Base-by-base conservation (phyloP, 306 rosid species). In the Nissolia schottii region DNA sequence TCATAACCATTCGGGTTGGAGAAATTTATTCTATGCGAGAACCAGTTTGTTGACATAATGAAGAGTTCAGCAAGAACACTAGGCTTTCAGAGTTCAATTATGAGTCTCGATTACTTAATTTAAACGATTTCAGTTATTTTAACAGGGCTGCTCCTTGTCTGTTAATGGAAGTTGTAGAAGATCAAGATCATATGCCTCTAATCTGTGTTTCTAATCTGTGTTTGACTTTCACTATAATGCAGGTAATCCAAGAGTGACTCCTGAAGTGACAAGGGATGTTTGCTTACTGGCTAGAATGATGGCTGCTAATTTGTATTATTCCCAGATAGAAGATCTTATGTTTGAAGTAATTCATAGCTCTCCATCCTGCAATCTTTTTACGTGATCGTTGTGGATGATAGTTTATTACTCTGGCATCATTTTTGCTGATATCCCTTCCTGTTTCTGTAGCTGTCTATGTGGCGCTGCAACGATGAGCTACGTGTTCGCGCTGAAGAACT, bases 231-330 rank as follows among this genome's bases (percentile, higher is more conserved):
- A 57, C 72, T 78, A 68, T 63, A 29, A 62, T 72, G 62, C 88
- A 95, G 99, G 99, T 76, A 95, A 95, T 83, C 99, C 99, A 3
- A 89, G 97, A 79, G 99, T 95, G 12, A 95, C 97, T 35, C 99
- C 99, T 7, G 99, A 95, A 77, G 99, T 95, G 49, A 95, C 99
- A 7, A 91, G 99, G 80, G 96, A 95, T 67, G 99, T 95, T 71
- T 95, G 99, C 83, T 84, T 95, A 51, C 81, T 95, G 72, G 97
- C 99, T 62, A 88, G 99, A 85, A 95, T 95, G 99, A 95, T 95
- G 99, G 99, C 97, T 66, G 89, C 99, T 31, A 95, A 95, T 73
- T 67, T 95, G 85, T 87, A 95, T 78, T 95, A 95, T 86, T 95
- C 99, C 19, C 96, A 89, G 87, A 95, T 95, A 31, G 99, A 95